Percentiles rank a stretch among this genome's conserved stretches.
Conservation (phyloP, 2,329 filamentous ascomycete species). For the Aspergillus sp. region DNA sequence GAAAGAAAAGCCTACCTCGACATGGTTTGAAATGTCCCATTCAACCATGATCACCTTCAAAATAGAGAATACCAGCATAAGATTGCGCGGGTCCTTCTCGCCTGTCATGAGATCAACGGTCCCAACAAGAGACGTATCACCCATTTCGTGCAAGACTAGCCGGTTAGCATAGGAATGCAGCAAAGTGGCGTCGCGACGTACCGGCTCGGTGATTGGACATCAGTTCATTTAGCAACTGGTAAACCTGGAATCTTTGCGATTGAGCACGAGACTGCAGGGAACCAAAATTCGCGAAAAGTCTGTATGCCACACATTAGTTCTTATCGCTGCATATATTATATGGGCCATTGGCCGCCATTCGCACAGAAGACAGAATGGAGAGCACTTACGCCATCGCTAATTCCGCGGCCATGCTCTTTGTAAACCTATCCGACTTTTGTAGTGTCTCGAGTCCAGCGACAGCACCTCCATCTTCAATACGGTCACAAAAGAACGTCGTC, state of each 20-base stretch:
- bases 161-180: constrained; percentile 15
- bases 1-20: constrained; percentile 47
- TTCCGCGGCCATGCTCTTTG: constrained; percentile 54
- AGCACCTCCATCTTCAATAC: constrained; percentile 63
- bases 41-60: constrained; percentile 67
- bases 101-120: constrained; percentile 66
- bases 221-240: constrained; percentile 61
- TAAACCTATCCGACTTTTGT: constrained; percentile 61
- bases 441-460: constrained; percentile 60
- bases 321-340: neutral
- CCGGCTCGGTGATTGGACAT: constrained; percentile 61
- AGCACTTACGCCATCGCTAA: constrained; percentile 53
- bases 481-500: constrained; percentile 64
- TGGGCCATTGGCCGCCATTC: neutral
- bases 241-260: constrained; percentile 63
- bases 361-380: neutral
- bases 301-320: constrained; percentile 28
- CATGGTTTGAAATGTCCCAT: constrained; percentile 63
- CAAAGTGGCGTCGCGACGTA: constrained; percentile 25
- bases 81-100: constrained; percentile 68
- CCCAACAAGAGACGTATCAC: constrained; percentile 60
- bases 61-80: constrained; percentile 70
- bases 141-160: constrained; percentile 55
- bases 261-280: constrained; percentile 62
- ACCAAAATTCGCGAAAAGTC: constrained; percentile 53